Conservation (phyloP, 2,329 filamentous ascomycete species). For the Ophiostoma perfectum region DNA sequence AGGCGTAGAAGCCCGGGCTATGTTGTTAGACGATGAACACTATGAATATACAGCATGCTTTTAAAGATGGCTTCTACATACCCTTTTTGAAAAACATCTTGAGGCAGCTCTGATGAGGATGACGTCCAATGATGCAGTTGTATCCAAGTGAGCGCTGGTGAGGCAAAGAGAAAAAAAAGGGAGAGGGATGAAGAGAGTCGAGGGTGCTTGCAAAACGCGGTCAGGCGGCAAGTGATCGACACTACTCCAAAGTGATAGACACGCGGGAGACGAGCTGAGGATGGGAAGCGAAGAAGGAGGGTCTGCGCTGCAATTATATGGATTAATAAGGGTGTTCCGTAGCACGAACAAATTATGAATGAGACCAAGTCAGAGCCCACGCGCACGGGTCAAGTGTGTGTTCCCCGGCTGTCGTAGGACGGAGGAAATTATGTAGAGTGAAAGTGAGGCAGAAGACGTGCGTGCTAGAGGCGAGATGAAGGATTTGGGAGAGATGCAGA, state of each 20-base stretch:
- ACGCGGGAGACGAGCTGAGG: not conserved
- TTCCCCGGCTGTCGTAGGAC: not conserved
- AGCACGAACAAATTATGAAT: not conserved
- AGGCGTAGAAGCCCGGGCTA: slow-evolving; percentile 16
- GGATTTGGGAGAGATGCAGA: not conserved
- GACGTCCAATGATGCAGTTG: too few species aligned
- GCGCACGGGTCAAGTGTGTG: not conserved
- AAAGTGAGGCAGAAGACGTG: not conserved
- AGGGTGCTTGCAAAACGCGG: slow-evolving; percentile 3
- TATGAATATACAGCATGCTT: not conserved
- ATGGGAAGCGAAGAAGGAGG: not conserved
- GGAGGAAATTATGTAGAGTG: not conserved
- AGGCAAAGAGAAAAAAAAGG: not conserved
- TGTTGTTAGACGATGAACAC: not conserved
- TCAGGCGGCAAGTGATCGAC: slow-evolving; percentile 16
- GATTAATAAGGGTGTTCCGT: not conserved
- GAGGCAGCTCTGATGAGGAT: not conserved
- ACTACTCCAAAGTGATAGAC: slow-evolving; percentile 16
- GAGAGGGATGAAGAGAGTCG: not conserved
- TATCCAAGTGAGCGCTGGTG: too few species aligned
- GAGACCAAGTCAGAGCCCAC: not conserved
- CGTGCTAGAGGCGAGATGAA: not conserved
- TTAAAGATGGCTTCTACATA: not conserved
- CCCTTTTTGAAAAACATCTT: slow-evolving; percentile 9
- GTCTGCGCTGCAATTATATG: not conserved